Base-by-base conservation (phyloP, 768 basidiomycete genomes). In the Suillus decipiens region DNA sequence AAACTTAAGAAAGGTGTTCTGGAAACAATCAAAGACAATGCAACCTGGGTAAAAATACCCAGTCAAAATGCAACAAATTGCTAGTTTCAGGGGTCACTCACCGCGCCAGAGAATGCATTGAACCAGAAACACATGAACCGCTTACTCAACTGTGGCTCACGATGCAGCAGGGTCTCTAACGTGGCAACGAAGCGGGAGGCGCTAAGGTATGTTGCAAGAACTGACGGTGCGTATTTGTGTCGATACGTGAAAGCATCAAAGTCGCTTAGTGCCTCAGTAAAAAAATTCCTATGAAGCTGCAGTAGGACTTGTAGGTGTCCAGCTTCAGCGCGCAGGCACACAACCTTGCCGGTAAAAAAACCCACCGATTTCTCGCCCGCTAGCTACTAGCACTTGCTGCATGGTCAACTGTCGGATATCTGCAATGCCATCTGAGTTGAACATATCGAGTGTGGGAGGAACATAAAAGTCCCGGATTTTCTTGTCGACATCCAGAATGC, bases 91-190 rank as follows among this genome's bases (percentile, higher is more conserved):
- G 36, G 54, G 48, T 64, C 48, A 79, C 87, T 74, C 71, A 89
- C 89, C 63, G 86, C 86, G 9, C 87, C 87, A 50, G 89, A 89
- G 71, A 89, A 89, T 22, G 84, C 79, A 69, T 91, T 89, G 63
- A 88, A 87, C 89, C 90, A 92, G 68, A 89, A 85, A 71, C 86
- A 83, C 73, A 89, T 80, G 67, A 89, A 88, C 36, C 90, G 81
- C 59, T 82, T 82, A 65, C 84, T 85, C 57, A 90, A 73, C 66
- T 86, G 83, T 9, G 85, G 82, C 70, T 89, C 84, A 64, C 82
- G 79, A 43, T 82, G 76, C 71, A 83, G 87, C 28, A 90, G 74
- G 41, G 77, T 79, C 64, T 86, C 82, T 19, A 89, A 73, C 2
- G 84, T 80, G 66, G 81, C 80, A 36, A 90, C 85, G 59, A 91